Evolutionary conservation across 148 eudicot genomes (phyloP), one percentile per base, ranked within the genome.

Genomic region (Tetragonia tetragonoides): DNA sequence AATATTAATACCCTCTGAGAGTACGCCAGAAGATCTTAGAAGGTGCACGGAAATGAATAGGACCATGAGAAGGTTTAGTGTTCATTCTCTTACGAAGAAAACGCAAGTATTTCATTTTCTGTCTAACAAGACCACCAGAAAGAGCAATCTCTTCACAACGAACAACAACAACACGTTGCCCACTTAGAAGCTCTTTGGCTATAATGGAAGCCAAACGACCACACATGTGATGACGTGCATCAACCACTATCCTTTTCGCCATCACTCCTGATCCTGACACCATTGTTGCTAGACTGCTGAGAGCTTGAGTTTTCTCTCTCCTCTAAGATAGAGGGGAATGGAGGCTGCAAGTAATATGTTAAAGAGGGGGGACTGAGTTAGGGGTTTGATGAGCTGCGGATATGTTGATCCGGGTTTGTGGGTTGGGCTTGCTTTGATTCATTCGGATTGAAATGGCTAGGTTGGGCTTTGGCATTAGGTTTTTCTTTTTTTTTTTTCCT

Each of bases 41-140:
- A 42, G 97, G 97, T 28, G 97, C 97, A 12, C 95, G 87, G 80
- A 93, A 93, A 73, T 91, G 97, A 74, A 93, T 93, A 15, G 95
- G 97, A 2, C 95, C 97, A 75, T 93, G 97, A 84, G 95, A 91
- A 23, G 97, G 97, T 71, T 93, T 93, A 17, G 97, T 93, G 79
- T 93, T 93, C 97, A 92, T 92, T 38, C 94, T 74, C 87, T 92
- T 92, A 3, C 94, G 78, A 54, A 90, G 86, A 75, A 92, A 92
- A 1, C 97, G 79, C 3, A 86, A 87, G 56, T 90, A 92, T 88
- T 92, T 92, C 97, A 92, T 93, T 74, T 93, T 93, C 86, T 93
- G 97, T 7, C 95, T 78, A 8, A 91, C 95, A 3, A 93, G 89
- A 0, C 97, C 95, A 2, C 97, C 97, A n/a, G 97, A 93, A 21